Conservation (phyloP, 768 basidiomycete genomes). For the Hericium coralloides region DNA sequence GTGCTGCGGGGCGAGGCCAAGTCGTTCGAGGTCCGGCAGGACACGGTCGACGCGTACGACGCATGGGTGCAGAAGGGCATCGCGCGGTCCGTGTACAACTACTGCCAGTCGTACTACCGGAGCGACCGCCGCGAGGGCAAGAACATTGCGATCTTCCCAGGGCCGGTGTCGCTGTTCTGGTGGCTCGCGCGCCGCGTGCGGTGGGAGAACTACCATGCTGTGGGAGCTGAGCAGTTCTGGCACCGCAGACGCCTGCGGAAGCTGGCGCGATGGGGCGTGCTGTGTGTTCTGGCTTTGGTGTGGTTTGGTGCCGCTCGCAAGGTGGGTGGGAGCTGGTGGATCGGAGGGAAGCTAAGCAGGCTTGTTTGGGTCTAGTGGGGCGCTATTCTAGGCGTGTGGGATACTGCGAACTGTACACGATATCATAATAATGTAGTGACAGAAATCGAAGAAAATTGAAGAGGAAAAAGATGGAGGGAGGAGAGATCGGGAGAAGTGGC, state of each 20-base stretch:
- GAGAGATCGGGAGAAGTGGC: too few species aligned
- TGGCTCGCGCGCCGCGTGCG: constrained; percentile 35
- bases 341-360: neutral
- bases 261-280: neutral
- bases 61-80: constrained; percentile 41
- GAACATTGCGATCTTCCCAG: constrained; percentile 45
- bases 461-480: too few species aligned
- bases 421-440: too few species aligned
- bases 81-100: constrained; percentile 39
- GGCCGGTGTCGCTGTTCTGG: constrained; percentile 42
- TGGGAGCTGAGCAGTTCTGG: constrained; percentile 28
- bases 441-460: too few species aligned
- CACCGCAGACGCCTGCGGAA: constrained; percentile 16
- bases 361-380: too few species aligned
- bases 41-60: constrained; percentile 43
- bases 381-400: too few species aligned
- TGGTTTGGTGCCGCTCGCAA: neutral
- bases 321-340: neutral
- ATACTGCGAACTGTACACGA: too few species aligned
- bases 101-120: constrained; percentile 47
- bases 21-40: constrained; percentile 40
- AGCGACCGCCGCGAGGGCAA: constrained; percentile 27
- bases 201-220: constrained; percentile 35
- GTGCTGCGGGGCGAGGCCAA: constrained; percentile 38
- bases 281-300: neutral